Percentiles rank a stretch among this genome's conserved stretches.
phyloP scores from a whole-genome alignment of 2,329 filamentous ascomycete genomes.

The Pezicula rhizophila region DNA sequence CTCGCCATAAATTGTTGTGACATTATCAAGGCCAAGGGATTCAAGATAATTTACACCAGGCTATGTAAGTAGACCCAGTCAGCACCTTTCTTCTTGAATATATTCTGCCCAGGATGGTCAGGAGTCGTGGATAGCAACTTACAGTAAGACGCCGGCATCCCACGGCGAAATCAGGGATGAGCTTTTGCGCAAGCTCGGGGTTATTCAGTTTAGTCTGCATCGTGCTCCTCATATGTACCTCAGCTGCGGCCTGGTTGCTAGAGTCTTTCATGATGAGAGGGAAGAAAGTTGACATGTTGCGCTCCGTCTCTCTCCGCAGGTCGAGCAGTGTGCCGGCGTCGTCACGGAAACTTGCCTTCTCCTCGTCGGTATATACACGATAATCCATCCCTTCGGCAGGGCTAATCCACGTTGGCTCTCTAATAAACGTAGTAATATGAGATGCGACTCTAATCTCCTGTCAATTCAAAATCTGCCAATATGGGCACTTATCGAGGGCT shows the following conservation, averaged over 20 bases:
- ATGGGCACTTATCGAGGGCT: too few species aligned
- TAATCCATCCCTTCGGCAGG: slow-evolving; percentile 36
- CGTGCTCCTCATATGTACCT: slow-evolving; percentile 33
- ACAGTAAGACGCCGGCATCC: slow-evolving; percentile 20
- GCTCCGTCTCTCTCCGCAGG: slow-evolving; percentile 38
- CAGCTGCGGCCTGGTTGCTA: slow-evolving; percentile 33
- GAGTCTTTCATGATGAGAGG: slow-evolving; percentile 38
- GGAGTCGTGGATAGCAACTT: too few species aligned
- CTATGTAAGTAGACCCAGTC: too few species aligned
- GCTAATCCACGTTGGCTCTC: slow-evolving; percentile 42
- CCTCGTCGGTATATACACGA: slow-evolving; percentile 34
- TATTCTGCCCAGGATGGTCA: too few species aligned
- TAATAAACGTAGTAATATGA: slow-evolving; percentile 41
- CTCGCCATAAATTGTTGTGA: slow-evolving; percentile 21
- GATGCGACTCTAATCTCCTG: too few species aligned
- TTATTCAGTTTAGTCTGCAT: slow-evolving; percentile 32
- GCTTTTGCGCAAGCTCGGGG: slow-evolving; percentile 12
- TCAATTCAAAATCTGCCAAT: too few species aligned
- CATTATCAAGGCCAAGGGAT: slow-evolving; percentile 28
- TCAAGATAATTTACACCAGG: slow-evolving; percentile 8
- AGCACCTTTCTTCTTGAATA: too few species aligned
- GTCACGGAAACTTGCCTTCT: slow-evolving; percentile 34
- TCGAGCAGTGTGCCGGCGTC: slow-evolving; percentile 28
- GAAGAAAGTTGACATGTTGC: slow-evolving; percentile 34
- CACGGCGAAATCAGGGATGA: slow-evolving; percentile 32